These are phyloP conservation scores for Talaromyces ruber DNA, from an alignment of 495 filamentous ascomycete species.

Conservation along the genomic window DNA sequence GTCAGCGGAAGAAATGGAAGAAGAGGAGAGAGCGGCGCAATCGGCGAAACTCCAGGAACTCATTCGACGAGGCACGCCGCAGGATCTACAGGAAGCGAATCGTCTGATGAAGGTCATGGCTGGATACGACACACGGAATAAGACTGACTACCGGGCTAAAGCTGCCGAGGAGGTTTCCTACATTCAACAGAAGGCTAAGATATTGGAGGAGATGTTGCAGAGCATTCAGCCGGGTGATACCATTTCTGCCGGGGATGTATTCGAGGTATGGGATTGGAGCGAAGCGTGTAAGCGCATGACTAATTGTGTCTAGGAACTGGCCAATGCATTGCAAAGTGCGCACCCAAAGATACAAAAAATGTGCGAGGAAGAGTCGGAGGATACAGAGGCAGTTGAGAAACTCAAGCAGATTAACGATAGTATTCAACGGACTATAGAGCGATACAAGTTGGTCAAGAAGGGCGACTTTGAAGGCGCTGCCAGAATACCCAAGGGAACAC, in stretches of 20 bases:
- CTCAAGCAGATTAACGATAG: slow-evolving; percentile 96
- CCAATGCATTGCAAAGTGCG: slow-evolving; percentile 82
- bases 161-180: slow-evolving; percentile 90
- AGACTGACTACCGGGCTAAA: slow-evolving; percentile 96
- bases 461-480: slow-evolving; percentile 86
- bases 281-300: neutral
- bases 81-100: slow-evolving; percentile 93
- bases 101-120: slow-evolving; percentile 98
- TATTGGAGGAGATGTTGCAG: slow-evolving; percentile 89
- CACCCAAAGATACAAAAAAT: slow-evolving; percentile 99
- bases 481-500: slow-evolving; percentile 73
- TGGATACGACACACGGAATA: slow-evolving; percentile 86
- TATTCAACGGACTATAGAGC: slow-evolving; percentile 91
- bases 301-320: slow-evolving; percentile 56
- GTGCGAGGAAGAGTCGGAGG: slow-evolving; percentile 97
- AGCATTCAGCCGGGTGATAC: slow-evolving; percentile 73
- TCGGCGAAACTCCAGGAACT: slow-evolving; percentile 96
- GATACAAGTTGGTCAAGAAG: slow-evolving; percentile 90
- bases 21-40: slow-evolving; percentile 88
- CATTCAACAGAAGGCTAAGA: slow-evolving; percentile 83
- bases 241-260: slow-evolving; percentile 85
- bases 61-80: slow-evolving; percentile 82
- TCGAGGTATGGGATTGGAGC: slow-evolving; percentile 49
- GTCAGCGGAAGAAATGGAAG: slow-evolving; percentile 98
- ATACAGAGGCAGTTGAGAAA: slow-evolving; percentile 91